Evolutionary conservation across 345 rosid genomes (phyloP), one percentile per base, ranked within the genome.

Genomic region (Arabidopsis suecica): DNA sequence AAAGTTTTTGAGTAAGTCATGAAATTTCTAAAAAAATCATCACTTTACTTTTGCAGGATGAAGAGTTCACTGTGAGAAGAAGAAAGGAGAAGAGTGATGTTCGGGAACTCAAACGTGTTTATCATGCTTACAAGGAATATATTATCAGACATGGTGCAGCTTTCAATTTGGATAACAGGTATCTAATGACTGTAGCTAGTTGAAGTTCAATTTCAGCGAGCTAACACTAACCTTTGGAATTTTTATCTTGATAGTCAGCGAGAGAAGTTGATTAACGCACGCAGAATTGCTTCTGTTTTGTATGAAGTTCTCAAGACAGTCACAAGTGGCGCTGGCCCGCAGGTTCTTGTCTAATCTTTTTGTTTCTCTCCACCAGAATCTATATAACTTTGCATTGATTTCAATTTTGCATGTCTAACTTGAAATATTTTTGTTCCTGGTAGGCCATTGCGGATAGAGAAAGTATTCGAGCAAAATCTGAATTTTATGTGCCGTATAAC

Each of bases 81-180:
- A 75, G 93, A 48, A 82, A 80, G 78, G 88, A 84, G 76, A 71
- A 32, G 75, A 88, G 87, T 80, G 95, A 91, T 72, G 42, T 60
- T 33, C 89, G 95, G 25, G 97, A 91, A 79, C 89, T 94, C 49
- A 85, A 70, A 72, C 91, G 96, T 68, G 98, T 91, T 71, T 91
- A 83, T 80, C 87, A 74, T 71, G 77, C 75, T 71, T 87, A 86
- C 81, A 79, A 79, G 71, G 90, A 89, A 16, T 85, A 86, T 30
- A 82, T 91, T 74, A 72, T 62, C 32, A 86, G 72, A 76, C 85
- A 82, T 61, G 83, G 82, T 18, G 93, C 82, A 69, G 64, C 74
- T 23, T 63, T 83, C 73, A 83, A 89, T 78, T 61, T 83, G 34
- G 87, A 82, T 55, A 71, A 80, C 6, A 80, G 90, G 98, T 91